Conservation (phyloP, 345 rosid genomes). For the Eucalyptus polyanthemos region DNA sequence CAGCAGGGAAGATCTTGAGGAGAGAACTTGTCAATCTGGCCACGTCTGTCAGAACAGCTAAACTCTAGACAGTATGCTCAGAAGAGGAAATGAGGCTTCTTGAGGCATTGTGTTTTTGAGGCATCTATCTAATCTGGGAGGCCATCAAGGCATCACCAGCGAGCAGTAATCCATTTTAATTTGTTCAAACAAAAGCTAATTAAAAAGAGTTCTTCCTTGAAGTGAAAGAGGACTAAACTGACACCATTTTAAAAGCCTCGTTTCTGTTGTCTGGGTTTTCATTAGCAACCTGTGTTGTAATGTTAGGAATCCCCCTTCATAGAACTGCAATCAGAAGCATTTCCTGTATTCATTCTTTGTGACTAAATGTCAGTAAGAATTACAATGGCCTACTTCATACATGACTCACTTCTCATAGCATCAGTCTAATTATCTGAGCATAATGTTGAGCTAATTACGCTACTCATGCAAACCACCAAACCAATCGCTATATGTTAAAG, state of each 20-base stretch:
- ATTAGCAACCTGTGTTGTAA: not conserved
- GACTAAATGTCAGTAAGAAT: not conserved
- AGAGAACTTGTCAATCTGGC: slow-evolving; percentile 46
- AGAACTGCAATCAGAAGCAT: not conserved
- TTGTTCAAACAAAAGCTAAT: not conserved
- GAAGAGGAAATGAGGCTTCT: not conserved
- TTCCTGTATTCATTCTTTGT: not conserved
- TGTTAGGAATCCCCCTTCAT: not conserved
- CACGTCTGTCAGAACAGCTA: not conserved
- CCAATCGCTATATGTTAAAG: not conserved
- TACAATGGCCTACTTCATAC: not conserved
- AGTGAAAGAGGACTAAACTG: not conserved
- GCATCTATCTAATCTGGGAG: not conserved
- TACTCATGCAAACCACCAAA: not conserved
- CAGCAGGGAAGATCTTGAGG: slow-evolving; percentile 79
- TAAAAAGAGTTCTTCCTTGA: not conserved
- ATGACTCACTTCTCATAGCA: not conserved
- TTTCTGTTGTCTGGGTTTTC: not conserved
- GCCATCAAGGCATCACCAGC: not conserved
- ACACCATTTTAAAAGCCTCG: not conserved
- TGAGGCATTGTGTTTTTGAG: not conserved
- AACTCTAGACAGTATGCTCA: not conserved
- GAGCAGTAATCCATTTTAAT: not conserved
- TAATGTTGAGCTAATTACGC: not conserved
- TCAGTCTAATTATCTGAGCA: not conserved